Evolutionary conservation across 495 filamentous ascomycete genomes (phyloP), one percentile per base, ranked within the genome.

Genomic region (Lasiosphaeria miniovina): DNA sequence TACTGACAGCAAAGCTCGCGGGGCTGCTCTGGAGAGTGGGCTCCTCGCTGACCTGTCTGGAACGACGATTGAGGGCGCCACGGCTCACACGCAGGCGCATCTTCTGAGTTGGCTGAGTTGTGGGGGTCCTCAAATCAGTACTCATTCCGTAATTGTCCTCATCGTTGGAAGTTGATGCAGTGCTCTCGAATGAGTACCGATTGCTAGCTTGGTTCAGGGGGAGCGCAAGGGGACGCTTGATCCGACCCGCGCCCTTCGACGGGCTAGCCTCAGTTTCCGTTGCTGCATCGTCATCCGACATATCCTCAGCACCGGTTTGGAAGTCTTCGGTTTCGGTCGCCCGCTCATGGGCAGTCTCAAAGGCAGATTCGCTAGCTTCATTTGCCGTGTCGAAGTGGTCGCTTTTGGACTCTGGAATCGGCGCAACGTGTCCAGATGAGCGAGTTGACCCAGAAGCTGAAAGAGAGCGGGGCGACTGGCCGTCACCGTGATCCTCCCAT

Each of bases 241-340:
- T 74, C 31, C 69, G 68, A 55, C 72, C 75, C 34, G 75, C 75
- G 32, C 74, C 76, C 61, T 75, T 77, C 1, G 81, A 67, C 46
- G 74, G 83, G 57, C 72, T 63, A 14, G 58, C 81, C 67, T 97
- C 93, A 11, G 93, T 97, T 75, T 98, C 94, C 1, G 94, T 98
- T 24, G 90, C 77, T 17, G 88, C 89, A 61, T 88, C 90, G 53
- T 66, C 88, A 59, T 88, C 89, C 40, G 88, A 90, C 56, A 88
- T 84, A 64, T 95, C 85, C 73, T 97, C 94, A 17, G 84, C 80
- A 31, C 90, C 91, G 12, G 94, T 97, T 70, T 95, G 89, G 84
- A 96, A 96, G 50, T 91, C 90, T 59, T 98, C 94, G 36, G 90
- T 96, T 74, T 96, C 93, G 5, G 88, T 91, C 40, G 78, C 89